These are phyloP conservation scores for Gossypium turneri DNA, from an alignment of 345 rosid genomes.

Conservation along the genomic window DNA sequence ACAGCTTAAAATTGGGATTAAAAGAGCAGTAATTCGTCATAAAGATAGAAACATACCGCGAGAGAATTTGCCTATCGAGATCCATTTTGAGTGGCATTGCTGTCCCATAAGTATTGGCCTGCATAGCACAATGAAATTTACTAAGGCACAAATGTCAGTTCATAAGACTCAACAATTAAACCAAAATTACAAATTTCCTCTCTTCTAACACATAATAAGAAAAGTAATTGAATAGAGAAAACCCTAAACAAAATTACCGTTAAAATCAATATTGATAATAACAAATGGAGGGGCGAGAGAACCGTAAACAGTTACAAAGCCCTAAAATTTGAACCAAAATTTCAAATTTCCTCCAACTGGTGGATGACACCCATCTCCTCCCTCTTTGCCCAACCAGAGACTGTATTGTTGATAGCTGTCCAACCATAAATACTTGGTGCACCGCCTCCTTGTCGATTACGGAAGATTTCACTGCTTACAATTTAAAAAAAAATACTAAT, in stretches of 20 bases:
- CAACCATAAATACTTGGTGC: slow-evolving; percentile 31
- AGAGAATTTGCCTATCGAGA: slow-evolving; percentile 79
- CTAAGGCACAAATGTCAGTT: no score
- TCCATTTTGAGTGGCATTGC: slow-evolving; percentile 90
- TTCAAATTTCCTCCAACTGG: slow-evolving; percentile 64
- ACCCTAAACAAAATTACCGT: no score
- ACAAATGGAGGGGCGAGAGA: no score
- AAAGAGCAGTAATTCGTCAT: background rate
- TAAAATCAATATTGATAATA: no score
- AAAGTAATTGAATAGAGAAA: no score
- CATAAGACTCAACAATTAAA: no score
- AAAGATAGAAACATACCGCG: slow-evolving; percentile 50
- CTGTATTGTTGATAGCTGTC: slow-evolving; percentile 78
- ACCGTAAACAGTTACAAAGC: no score
- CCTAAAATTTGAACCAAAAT: no score
- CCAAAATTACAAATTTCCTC: no score
- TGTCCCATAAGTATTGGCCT: slow-evolving; percentile 60
- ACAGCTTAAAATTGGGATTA: background rate
- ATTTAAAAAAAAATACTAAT: background rate
- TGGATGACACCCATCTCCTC: slow-evolving; percentile 90
- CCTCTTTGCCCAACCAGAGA: slow-evolving; percentile 70
- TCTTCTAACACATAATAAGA: no score
- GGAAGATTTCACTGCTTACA: slow-evolving; percentile 54
- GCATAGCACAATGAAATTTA: no score
- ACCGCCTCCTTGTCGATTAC: slow-evolving; percentile 63